Conservation (phyloP, 805 yeast genomes). For the Metschnikowia amazonensis region DNA sequence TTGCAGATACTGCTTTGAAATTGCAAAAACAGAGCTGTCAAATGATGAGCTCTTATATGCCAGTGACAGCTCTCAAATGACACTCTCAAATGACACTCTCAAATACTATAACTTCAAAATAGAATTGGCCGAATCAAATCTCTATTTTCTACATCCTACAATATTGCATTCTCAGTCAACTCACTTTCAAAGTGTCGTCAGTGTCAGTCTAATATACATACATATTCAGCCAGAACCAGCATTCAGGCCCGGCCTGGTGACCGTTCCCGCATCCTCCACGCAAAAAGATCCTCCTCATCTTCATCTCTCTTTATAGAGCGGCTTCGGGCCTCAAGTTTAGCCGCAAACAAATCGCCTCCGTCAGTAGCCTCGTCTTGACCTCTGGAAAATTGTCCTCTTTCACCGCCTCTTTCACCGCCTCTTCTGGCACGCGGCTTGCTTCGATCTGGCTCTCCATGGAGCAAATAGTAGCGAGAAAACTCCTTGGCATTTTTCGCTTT, state of each 20-base stretch:
- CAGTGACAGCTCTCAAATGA: too few species aligned
- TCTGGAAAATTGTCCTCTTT: conserved; percentile 12
- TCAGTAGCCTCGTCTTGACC: conserved; percentile 11
- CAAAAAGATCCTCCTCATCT: conserved; percentile 36
- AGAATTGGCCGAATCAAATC: too few species aligned
- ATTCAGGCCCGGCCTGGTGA: conserved; percentile 12
- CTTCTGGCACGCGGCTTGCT: conserved; percentile 20
- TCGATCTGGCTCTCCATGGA: conserved; percentile 68
- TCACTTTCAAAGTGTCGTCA: not conserved
- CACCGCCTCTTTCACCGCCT: conserved; percentile 14
- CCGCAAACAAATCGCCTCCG: conserved; percentile 25
- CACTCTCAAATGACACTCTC: too few species aligned
- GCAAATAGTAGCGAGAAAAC: conserved; percentile 58
- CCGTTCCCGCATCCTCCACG: conserved; percentile 26
- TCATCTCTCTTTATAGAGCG: conserved; percentile 11
- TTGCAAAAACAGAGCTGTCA: too few species aligned
- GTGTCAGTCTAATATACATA: conserved; percentile 4
- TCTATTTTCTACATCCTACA: too few species aligned
- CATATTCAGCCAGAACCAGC: not conserved
- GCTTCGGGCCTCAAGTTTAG: conserved; percentile 13
- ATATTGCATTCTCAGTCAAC: too few species aligned
- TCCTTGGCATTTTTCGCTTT: conserved; percentile 56
- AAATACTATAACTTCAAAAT: too few species aligned
- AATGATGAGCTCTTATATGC: too few species aligned
- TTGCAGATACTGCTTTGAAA: too few species aligned